A percentile compares a stretch with the other conserved stretches of the same genome.
phyloP scores from a whole-genome alignment of 805 yeast genomes.

The Zygosaccharomyces bailii region DNA sequence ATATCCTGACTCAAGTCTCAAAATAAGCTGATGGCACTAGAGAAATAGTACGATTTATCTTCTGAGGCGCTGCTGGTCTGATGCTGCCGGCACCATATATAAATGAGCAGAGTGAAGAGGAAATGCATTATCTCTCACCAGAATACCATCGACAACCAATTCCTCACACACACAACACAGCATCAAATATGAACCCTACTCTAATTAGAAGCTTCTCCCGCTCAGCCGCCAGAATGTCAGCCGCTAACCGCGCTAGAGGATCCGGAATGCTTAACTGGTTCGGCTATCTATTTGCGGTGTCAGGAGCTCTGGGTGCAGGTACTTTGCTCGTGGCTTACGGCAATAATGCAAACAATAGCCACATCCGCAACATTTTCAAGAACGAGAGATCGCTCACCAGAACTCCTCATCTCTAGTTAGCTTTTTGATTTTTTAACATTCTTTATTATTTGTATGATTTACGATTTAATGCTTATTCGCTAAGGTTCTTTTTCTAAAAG shows the following conservation, averaged over 20 bases:
- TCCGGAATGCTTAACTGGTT: slow-evolving; percentile 14
- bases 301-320: slow-evolving; percentile 16
- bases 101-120: background rate
- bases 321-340: slow-evolving; percentile 14
- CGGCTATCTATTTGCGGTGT: slow-evolving; percentile 16
- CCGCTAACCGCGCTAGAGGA: slow-evolving; percentile 6
- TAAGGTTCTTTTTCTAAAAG: too few relatives aligned
- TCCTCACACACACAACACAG: too few relatives aligned
- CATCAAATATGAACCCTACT: slow-evolving; percentile 21
- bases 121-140: background rate
- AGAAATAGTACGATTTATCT: background rate
- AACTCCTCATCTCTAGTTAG: slow-evolving; percentile 10
- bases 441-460: slow-evolving; percentile 6
- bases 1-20: background rate
- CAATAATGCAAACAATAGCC: slow-evolving; percentile 16
- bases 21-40: background rate
- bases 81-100: background rate
- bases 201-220: slow-evolving; percentile 18
- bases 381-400: slow-evolving; percentile 15
- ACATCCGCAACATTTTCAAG: slow-evolving; percentile 17
- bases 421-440: background rate
- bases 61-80: background rate
- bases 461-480: slow-evolving; percentile 2
- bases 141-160: background rate
- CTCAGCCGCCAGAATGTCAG: slow-evolving; percentile 15